These are phyloP conservation scores for Taphrina betulina DNA, from an alignment of 1,139 yeast genomes.

Conservation along the genomic window DNA sequence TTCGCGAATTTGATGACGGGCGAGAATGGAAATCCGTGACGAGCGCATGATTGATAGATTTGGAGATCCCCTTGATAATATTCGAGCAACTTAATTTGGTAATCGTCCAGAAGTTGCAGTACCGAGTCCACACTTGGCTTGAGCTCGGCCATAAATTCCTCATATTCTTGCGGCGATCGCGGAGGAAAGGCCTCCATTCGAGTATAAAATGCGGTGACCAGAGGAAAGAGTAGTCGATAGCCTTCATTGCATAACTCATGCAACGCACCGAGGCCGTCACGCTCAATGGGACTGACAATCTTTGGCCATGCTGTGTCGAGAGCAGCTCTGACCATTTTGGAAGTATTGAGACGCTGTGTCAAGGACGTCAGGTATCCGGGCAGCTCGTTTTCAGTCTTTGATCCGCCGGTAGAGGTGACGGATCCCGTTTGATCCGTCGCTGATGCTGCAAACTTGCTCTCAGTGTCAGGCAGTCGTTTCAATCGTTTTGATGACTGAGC, in stretches of 20 bases:
- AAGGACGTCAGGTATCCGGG: conserved; percentile 14
- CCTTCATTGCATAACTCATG: conserved; percentile 7
- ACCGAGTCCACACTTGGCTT: neutral
- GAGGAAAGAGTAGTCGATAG: conserved; percentile 20
- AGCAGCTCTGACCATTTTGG: conserved; percentile 12
- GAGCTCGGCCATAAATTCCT: neutral
- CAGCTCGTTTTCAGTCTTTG: conserved; percentile 9
- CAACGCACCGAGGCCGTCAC: conserved; percentile 14
- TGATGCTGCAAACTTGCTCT: neutral
- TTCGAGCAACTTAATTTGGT: conserved; percentile 6
- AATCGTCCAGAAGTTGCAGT: conserved; percentile 8
- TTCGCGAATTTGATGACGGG: conserved; percentile 16
- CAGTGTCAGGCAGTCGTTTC: conserved; percentile 3
- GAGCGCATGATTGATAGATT: conserved; percentile 18
- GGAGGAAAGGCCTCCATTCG: conserved; percentile 9
- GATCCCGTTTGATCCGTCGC: neutral
- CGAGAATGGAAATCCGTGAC: conserved; percentile 14
- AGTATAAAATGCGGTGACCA: conserved; percentile 9
- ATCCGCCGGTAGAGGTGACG: neutral
- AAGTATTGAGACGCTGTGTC: conserved; percentile 13
- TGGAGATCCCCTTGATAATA: neutral
- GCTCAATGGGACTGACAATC: conserved; percentile 10
- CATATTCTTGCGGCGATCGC: neutral
- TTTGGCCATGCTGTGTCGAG: conserved; percentile 17
- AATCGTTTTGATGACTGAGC: neutral